Evolutionary conservation across 352 stramenopile species (phyloP).

Genomic region (Phytophthora syringae): DNA sequence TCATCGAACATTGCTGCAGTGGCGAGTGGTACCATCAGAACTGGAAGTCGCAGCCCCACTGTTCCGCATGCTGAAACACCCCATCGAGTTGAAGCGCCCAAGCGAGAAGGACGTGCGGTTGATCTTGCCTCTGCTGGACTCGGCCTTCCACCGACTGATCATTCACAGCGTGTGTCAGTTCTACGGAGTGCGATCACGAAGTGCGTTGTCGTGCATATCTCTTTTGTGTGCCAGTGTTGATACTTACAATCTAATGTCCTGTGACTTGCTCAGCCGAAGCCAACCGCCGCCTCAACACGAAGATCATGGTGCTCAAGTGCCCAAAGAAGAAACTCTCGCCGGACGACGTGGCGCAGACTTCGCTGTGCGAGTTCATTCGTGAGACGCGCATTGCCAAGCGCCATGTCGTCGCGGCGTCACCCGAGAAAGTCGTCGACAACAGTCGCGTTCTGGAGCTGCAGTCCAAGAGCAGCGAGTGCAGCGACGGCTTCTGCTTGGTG

Average conservation of each 20-base stretch:
- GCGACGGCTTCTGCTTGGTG: conserved; percentile 79
- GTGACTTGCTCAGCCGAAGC: conserved; percentile 54
- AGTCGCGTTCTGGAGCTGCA: conserved; percentile 48
- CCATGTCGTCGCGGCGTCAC: conserved; percentile 22
- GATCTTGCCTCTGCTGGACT: conserved; percentile 79
- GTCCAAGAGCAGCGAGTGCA: conserved; percentile 84
- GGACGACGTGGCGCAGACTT: conserved; percentile 62
- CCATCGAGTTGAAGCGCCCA: conserved; percentile 62
- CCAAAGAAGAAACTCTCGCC: conserved; percentile 56
- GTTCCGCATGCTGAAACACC: conserved; percentile 64
- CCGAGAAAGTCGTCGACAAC: conserved; percentile 34
- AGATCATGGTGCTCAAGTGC: conserved; percentile 83
- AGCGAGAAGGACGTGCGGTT: conserved; percentile 75
- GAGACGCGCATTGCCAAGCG: conserved; percentile 63
- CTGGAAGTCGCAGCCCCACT: conserved; percentile 70
- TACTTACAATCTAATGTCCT: conserved; percentile 13
- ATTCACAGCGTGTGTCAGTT: conserved; percentile 91
- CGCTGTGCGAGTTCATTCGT: conserved; percentile 79
- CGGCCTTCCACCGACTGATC: conserved; percentile 87
- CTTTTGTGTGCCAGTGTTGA: background rate
- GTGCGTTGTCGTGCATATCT: conserved; percentile 44
- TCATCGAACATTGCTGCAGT: conserved; percentile 40
- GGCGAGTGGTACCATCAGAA: conserved; percentile 74
- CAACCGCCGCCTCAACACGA: conserved; percentile 73
- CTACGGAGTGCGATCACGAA: conserved; percentile 83